Percentiles rank a stretch among this genome's conserved stretches.
phyloP scores from a whole-genome alignment of 768 basidiomycete species.

The Tricholoma hemisulphureum region DNA sequence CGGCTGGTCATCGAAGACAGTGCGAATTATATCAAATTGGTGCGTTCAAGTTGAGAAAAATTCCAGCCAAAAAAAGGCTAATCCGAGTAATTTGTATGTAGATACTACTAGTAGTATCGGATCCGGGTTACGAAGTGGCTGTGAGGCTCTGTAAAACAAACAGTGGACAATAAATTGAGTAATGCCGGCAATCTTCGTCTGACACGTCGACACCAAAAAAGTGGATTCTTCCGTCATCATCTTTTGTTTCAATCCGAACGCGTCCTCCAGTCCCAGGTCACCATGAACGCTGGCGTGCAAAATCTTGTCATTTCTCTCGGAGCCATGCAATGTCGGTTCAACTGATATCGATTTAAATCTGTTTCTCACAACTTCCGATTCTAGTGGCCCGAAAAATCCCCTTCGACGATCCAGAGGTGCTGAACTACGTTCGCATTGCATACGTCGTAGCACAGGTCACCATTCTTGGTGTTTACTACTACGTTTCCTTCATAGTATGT shows the following conservation, averaged over 20 bases:
- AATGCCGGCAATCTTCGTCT: neutral
- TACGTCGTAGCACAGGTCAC: constrained; percentile 74
- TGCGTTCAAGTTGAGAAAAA: too few species aligned
- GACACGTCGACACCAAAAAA: neutral
- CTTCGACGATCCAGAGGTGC: constrained; percentile 80
- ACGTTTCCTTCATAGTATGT: constrained; percentile 66
- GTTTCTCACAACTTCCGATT: neutral
- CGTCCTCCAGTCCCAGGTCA: constrained; percentile 13
- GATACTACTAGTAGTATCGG: too few species aligned
- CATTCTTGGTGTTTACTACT: constrained; percentile 76
- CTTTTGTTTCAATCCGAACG: neutral
- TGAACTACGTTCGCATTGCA: constrained; percentile 78
- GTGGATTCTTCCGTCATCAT: neutral
- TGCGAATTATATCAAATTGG: too few species aligned
- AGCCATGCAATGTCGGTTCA: constrained; percentile 76
- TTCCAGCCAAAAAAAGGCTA: too few species aligned
- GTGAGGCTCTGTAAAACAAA: neutral
- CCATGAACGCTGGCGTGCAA: constrained; percentile 70
- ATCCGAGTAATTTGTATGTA: too few species aligned
- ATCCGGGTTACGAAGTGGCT: too few species aligned
- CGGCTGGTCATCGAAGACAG: too few species aligned
- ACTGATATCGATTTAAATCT: neutral
- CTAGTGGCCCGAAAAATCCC: constrained; percentile 86
- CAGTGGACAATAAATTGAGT: neutral
- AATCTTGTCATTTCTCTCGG: constrained; percentile 87